Conservation (phyloP, 768 basidiomycete species). For the Coprinopsis strossmayeri region DNA sequence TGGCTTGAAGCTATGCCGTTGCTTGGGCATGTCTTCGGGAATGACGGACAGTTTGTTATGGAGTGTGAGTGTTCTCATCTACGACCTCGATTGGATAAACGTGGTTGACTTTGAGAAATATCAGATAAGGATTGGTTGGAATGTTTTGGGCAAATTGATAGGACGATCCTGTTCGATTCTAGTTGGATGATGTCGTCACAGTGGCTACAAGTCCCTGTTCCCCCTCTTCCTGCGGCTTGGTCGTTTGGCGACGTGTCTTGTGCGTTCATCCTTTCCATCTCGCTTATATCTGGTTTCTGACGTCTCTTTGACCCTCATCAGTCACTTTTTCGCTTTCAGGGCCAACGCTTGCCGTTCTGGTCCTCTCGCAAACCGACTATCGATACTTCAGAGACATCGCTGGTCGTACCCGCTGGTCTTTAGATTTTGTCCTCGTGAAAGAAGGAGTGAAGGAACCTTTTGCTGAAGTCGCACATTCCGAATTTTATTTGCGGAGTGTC, state of each 20-base stretch:
- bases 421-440: conserved; percentile 47
- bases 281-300: background rate
- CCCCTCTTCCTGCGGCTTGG: conserved; percentile 43
- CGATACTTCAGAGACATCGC: conserved; percentile 45
- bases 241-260: conserved; percentile 50
- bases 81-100: background rate
- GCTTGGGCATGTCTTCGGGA: conserved; percentile 37
- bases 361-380: conserved; percentile 44
- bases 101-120: background rate
- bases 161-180: conserved; percentile 40
- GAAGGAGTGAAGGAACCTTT: conserved; percentile 33
- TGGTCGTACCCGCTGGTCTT: conserved; percentile 35
- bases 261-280: conserved; percentile 21
- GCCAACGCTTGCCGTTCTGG: conserved; percentile 37
- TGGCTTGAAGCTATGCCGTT: conserved; percentile 34
- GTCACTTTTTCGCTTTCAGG: conserved; percentile 40
- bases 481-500: conserved; percentile 32
- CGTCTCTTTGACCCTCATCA: conserved; percentile 17
- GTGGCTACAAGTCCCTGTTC: conserved; percentile 39
- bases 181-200: conserved; percentile 42
- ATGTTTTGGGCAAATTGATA: conserved; percentile 37
- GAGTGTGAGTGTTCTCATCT: conserved; percentile 27
- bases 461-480: conserved; percentile 29
- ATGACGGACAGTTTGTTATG: conserved; percentile 47
- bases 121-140: conserved; percentile 35